Conservation (phyloP, 2,329 filamentous ascomycete species). For the Diaporthe ampelina region DNA sequence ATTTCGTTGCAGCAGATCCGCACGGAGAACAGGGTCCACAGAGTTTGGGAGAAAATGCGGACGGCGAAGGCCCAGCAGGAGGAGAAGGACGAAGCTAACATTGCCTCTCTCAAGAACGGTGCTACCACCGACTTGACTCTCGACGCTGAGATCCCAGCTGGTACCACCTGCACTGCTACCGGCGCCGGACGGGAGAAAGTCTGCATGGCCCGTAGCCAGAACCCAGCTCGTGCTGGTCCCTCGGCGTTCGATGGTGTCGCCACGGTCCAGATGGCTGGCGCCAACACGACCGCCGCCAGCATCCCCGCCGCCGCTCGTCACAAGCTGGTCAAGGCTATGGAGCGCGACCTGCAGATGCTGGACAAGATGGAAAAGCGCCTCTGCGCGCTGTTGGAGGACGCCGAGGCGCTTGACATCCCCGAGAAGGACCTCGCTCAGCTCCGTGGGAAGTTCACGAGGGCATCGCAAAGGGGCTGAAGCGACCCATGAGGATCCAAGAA, state of each 20-base stretch:
- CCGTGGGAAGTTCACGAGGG: neutral
- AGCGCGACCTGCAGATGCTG: conserved; percentile 44
- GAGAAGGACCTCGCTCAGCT: conserved; percentile 44
- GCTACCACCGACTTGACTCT: conserved; percentile 62
- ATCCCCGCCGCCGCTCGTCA: conserved; percentile 45
- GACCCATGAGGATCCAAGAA: neutral
- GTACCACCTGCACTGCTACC: conserved; percentile 70
- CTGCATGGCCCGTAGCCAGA: conserved; percentile 75
- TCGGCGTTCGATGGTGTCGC: conserved; percentile 62
- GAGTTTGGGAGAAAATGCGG: neutral
- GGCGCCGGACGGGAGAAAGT: conserved; percentile 71
- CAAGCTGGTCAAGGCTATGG: conserved; percentile 46
- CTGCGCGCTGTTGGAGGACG: conserved; percentile 23
- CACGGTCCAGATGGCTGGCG: conserved; percentile 50
- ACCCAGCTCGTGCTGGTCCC: conserved; percentile 70
- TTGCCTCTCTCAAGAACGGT: conserved; percentile 50
- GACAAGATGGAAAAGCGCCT: conserved; percentile 45
- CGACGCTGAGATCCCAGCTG: conserved; percentile 67
- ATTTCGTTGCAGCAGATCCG: conserved; percentile 4
- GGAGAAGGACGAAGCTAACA: neutral
- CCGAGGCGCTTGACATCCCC: conserved; percentile 32
- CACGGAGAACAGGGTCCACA: neutral
- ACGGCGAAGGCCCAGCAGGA: neutral
- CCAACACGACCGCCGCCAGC: conserved; percentile 35
- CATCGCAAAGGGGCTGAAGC: neutral